Conservation (phyloP, 306 rosid genomes). For the Abrus pulchellus region DNA sequence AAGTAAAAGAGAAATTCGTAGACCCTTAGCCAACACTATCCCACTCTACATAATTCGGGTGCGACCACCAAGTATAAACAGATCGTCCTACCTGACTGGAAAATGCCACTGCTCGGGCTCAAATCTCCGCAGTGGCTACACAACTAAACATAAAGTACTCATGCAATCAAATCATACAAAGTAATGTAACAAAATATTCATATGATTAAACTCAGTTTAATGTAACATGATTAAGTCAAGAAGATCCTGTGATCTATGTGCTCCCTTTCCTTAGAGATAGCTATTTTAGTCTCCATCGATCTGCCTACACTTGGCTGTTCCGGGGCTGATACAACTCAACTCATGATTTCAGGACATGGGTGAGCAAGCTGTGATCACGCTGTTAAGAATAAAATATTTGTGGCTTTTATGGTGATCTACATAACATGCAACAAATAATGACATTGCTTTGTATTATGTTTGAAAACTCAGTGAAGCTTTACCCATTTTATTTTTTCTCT, state of each 20-base stretch:
- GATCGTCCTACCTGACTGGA: neutral
- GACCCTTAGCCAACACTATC: neutral
- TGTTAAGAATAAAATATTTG: conserved; percentile 23
- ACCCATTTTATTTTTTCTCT: conserved; percentile 51
- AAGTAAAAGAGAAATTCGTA: neutral
- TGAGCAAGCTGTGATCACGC: conserved; percentile 39
- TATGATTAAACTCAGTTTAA: conserved; percentile 32
- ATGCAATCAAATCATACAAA: conserved; percentile 1
- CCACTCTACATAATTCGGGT: conserved; percentile 20
- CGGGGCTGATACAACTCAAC: neutral
- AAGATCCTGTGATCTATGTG: conserved; percentile 31
- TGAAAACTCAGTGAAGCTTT: conserved; percentile 45
- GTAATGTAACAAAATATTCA: conserved; percentile 41
- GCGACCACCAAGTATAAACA: neutral
- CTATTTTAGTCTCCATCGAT: conserved; percentile 34
- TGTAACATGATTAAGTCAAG: conserved; percentile 38
- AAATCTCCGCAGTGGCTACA: conserved; percentile 33
- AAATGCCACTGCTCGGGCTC: conserved; percentile 28
- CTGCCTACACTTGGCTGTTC: conserved; percentile 30
- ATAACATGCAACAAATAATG: conserved; percentile 40
- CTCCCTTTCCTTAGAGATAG: conserved; percentile 22
- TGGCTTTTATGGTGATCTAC: conserved; percentile 33
- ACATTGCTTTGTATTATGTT: conserved; percentile 38
- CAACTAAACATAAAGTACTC: conserved; percentile 1
- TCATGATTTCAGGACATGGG: conserved; percentile 24